These are phyloP conservation scores for Mitragyna speciosa DNA, from an alignment of 257 asterid species.

Conservation along the genomic window DNA sequence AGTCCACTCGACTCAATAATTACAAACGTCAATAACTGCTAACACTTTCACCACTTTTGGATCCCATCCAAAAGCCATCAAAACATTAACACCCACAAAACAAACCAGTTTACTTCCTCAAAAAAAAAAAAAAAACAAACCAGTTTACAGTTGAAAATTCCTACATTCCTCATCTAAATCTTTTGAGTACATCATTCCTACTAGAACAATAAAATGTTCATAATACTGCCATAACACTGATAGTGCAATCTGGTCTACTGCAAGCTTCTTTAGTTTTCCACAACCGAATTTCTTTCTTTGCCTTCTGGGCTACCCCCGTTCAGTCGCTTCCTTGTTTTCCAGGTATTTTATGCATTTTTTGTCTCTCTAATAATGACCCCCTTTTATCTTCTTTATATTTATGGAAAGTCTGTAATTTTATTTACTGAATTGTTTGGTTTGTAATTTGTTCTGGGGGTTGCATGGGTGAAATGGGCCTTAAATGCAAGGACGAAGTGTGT, in stretches of 20 bases:
- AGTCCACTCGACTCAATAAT: too few species aligned
- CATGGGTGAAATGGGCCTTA: background rate
- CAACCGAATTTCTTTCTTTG: constrained; percentile 7
- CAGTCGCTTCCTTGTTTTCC: background rate
- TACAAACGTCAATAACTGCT: too few species aligned
- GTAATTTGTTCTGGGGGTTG: background rate
- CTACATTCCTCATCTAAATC: background rate
- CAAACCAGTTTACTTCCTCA: background rate
- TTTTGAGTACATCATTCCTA: background rate
- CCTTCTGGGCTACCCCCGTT: background rate
- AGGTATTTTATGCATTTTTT: constrained; percentile 21
- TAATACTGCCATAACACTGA: background rate
- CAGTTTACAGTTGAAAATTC: background rate
- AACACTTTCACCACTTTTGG: too few species aligned
- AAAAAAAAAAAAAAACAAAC: too few species aligned
- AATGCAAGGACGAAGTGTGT: background rate
- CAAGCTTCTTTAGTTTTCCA: constrained; percentile 13
- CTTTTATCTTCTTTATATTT: background rate
- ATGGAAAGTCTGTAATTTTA: background rate
- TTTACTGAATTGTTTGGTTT: background rate
- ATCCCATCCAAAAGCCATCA: too few species aligned
- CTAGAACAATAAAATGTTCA: background rate
- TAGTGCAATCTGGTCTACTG: background rate
- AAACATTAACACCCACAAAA: too few species aligned
- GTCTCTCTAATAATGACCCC: background rate